Evolutionary conservation across 2,329 filamentous ascomycete species (phyloP).

Genomic region (Magnaporthiopsis incrustans): DNA sequence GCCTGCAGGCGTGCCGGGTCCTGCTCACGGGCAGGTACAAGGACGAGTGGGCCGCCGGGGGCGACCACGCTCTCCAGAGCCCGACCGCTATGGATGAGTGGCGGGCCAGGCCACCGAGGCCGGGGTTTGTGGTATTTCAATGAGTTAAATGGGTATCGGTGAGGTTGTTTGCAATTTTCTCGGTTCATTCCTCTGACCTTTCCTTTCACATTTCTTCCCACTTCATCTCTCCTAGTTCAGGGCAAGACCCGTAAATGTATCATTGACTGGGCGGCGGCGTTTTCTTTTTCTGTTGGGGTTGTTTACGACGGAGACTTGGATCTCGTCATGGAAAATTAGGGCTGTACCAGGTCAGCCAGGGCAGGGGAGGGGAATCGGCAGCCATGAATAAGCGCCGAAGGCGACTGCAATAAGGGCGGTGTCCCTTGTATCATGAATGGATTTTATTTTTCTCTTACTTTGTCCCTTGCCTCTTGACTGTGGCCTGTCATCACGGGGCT

Average conservation of each 20-base stretch:
- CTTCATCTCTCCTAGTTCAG: too few relatives aligned
- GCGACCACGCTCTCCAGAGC: constrained; percentile 4
- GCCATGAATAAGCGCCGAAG: too few relatives aligned
- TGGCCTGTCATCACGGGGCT: too few relatives aligned
- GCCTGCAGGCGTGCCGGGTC: constrained; percentile 23
- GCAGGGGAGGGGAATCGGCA: neutral
- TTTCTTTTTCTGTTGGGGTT: neutral
- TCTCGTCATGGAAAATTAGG: neutral
- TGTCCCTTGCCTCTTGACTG: too few relatives aligned
- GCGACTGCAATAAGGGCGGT: too few relatives aligned
- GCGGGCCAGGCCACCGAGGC: neutral
- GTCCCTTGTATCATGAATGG: too few relatives aligned
- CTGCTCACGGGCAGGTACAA: constrained; percentile 17
- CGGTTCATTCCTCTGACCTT: too few relatives aligned
- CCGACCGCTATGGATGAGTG: constrained; percentile 6
- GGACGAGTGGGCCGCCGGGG: constrained; percentile 6
- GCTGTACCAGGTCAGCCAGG: neutral
- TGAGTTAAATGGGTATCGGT: neutral
- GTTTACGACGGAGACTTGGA: neutral
- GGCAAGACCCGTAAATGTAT: neutral
- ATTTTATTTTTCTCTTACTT: neutral
- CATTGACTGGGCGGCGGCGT: neutral
- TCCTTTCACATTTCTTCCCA: too few relatives aligned
- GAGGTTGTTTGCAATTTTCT: too few relatives aligned
- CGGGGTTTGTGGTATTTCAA: neutral